Conservation (phyloP, 2,329 filamentous ascomycete species). For the Plectosphaerella cucumerina region DNA sequence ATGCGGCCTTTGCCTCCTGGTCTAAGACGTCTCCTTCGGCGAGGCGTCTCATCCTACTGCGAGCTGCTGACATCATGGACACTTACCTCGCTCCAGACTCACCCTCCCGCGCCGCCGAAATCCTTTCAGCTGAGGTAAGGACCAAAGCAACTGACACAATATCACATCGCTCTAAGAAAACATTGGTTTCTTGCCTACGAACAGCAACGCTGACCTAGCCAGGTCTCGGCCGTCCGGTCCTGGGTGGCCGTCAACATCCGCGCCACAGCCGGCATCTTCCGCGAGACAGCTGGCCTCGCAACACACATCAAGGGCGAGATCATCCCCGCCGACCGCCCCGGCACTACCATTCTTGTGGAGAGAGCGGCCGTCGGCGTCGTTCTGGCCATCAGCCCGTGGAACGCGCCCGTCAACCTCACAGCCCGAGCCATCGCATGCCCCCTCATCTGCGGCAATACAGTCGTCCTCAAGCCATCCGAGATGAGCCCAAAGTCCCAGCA, state of each 20-base stretch:
- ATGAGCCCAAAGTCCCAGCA: constrained; percentile 57
- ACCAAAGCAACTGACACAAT: no score
- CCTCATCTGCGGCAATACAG: constrained; percentile 52
- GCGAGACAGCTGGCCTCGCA: constrained; percentile 35
- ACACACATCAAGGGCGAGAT: constrained; percentile 30
- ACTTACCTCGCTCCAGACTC: constrained; percentile 36
- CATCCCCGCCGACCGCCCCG: constrained; percentile 33
- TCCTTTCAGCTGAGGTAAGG: constrained; percentile 20
- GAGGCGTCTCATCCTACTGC: constrained; percentile 58
- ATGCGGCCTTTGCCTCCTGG: constrained; percentile 60
- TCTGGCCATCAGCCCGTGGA: constrained; percentile 76
- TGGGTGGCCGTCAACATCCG: constrained; percentile 31
- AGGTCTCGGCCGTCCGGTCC: constrained; percentile 19
- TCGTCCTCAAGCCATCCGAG: constrained; percentile 57
- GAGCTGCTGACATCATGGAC: constrained; percentile 56
- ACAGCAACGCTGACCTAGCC: no score
- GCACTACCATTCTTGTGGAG: constrained; percentile 54
- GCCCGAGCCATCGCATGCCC: constrained; percentile 64
- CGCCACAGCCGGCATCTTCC: constrained; percentile 28
- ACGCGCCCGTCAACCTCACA: constrained; percentile 73
- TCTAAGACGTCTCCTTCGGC: constrained; percentile 48
- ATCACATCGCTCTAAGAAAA: no score
- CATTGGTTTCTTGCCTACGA: no score
- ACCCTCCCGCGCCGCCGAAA: constrained; percentile 10
- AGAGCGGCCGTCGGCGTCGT: constrained; percentile 73